Percentiles rank a stretch among this genome's conserved stretches.
These are phyloP conservation scores for Alternaria hordeiaustralica DNA, from an alignment of 2,329 filamentous ascomycete genomes.

Conservation along the genomic window DNA sequence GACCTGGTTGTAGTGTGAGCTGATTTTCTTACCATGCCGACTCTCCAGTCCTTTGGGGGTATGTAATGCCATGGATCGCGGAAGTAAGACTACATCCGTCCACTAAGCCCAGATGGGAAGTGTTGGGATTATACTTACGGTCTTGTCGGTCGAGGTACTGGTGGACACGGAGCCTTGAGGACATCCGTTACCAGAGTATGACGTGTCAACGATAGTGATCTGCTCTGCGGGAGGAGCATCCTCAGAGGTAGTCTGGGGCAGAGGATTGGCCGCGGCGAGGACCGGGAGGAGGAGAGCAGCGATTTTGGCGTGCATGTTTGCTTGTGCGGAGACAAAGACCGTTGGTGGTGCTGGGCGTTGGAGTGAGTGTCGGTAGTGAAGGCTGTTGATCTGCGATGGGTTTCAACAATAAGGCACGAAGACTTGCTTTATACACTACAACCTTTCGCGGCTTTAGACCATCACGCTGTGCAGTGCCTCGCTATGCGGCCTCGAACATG, in stretches of 20 bases:
- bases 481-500: constrained; percentile 14
- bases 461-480: constrained; percentile 15
- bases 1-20: constrained; percentile 23
- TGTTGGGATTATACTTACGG: constrained; percentile 24
- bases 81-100: background rate
- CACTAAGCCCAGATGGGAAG: background rate
- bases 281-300: constrained; percentile 36
- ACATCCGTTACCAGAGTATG: constrained; percentile 45
- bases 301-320: constrained; percentile 41
- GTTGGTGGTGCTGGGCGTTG: constrained; percentile 3
- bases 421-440: constrained; percentile 36
- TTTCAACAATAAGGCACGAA: constrained; percentile 15
- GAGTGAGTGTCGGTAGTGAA: constrained; percentile 21
- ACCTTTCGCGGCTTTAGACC: constrained; percentile 2
- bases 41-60: background rate
- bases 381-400: constrained; percentile 37
- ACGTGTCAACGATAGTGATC: constrained; percentile 39
- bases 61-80: background rate
- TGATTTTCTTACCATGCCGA: background rate
- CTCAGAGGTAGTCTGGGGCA: constrained; percentile 22
- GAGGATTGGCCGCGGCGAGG: constrained; percentile 36
- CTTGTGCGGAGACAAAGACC: constrained; percentile 5
- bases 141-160: constrained; percentile 41
- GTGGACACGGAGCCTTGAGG: constrained; percentile 45
- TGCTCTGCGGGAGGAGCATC: constrained; percentile 26